Evolutionary conservation across 768 basidiomycete species (phyloP).

Genomic region (Botryobasidium botryosum): DNA sequence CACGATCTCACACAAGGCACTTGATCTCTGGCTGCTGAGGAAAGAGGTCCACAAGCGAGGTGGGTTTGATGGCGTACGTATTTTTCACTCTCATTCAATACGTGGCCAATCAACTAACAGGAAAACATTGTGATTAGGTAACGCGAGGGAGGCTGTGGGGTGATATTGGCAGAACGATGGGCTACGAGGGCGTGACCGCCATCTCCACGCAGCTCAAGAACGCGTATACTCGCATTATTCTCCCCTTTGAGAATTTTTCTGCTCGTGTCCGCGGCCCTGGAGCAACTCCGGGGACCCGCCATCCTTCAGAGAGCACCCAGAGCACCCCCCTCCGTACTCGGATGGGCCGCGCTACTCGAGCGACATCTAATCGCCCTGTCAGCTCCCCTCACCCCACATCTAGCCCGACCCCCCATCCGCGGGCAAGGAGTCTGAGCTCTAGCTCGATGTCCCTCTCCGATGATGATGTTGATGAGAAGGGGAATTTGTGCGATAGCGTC

Average conservation of each 20-base stretch:
- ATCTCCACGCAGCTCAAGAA: conserved; percentile 78
- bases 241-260: conserved; percentile 90
- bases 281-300: background rate
- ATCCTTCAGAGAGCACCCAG: background rate
- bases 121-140: conserved; percentile 34
- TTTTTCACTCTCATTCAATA: background rate
- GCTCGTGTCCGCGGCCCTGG: conserved; percentile 40
- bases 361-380: too few relatives aligned
- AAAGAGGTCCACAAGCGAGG: conserved; percentile 84
- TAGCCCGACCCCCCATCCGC: too few relatives aligned
- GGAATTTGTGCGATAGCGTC: too few relatives aligned
- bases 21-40: conserved; percentile 86
- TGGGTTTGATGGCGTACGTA: conserved; percentile 66
- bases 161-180: conserved; percentile 63
- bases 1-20: conserved; percentile 77
- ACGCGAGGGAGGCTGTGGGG: conserved; percentile 76
- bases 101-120: background rate
- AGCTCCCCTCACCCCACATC: too few relatives aligned
- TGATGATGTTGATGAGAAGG: too few relatives aligned
- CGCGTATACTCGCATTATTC: conserved; percentile 78
- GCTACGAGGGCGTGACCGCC: conserved; percentile 67
- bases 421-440: too few relatives aligned
- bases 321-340: background rate
- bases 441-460: too few relatives aligned
- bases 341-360: too few relatives aligned